Evolutionary conservation across 116 monocot genomes (phyloP).

Genomic region (Phalaenopsis hybrid): DNA sequence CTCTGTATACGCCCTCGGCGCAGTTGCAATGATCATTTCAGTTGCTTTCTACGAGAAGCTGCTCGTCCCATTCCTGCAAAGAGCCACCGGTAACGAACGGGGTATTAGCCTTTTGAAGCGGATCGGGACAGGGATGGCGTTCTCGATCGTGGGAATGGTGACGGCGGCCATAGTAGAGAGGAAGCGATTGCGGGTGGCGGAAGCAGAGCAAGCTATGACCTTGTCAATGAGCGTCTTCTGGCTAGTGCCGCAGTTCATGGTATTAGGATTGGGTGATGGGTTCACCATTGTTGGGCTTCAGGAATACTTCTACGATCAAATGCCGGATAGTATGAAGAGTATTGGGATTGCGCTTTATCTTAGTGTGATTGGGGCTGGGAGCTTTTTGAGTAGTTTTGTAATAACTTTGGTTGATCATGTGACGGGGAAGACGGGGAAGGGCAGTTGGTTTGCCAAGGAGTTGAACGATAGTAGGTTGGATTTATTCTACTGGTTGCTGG

Average conservation of each 20-base stretch:
- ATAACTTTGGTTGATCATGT: constrained; percentile 38
- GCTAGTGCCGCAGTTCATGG: constrained; percentile 69
- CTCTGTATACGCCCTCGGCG: constrained; percentile 48
- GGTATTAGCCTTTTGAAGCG: constrained; percentile 57
- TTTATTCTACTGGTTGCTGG: constrained; percentile 57
- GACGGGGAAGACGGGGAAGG: constrained; percentile 11
- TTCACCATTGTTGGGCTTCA: constrained; percentile 67
- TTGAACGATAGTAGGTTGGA: constrained; percentile 71
- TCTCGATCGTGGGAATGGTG: constrained; percentile 35
- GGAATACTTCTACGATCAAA: constrained; percentile 82
- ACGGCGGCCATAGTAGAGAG: constrained; percentile 42
- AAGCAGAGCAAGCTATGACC: neutral
- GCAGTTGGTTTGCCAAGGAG: constrained; percentile 63
- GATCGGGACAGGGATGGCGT: constrained; percentile 61
- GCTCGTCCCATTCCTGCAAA: constrained; percentile 47
- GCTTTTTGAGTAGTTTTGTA: constrained; percentile 46
- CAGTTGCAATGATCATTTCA: constrained; percentile 53
- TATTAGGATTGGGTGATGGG: constrained; percentile 61
- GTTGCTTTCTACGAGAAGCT: constrained; percentile 55
- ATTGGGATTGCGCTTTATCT: constrained; percentile 70
- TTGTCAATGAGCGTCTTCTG: constrained; percentile 54
- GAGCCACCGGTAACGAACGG: constrained; percentile 43
- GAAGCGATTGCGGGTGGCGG: constrained; percentile 24
- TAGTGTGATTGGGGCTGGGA: constrained; percentile 50
- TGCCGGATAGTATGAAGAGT: constrained; percentile 80